phyloP scores from a whole-genome alignment of 805 yeast species.

The Candida dajiaensis region DNA sequence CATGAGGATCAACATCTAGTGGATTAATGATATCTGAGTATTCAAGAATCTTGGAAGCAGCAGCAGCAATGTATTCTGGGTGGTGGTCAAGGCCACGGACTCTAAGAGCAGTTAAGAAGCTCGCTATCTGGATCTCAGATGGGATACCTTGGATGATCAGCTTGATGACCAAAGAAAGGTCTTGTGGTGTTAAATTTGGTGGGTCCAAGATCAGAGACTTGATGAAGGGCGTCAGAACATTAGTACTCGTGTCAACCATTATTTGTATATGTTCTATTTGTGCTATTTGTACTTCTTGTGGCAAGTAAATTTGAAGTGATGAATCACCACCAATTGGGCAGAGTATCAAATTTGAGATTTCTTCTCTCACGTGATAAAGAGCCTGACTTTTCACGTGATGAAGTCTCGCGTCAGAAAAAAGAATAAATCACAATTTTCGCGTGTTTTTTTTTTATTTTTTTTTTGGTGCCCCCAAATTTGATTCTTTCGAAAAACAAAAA shows the following conservation, averaged over 20 bases:
- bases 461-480: no score
- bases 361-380: not conserved
- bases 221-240: conserved; percentile 47
- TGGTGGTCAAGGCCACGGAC: conserved; percentile 71
- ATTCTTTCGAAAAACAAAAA: not conserved
- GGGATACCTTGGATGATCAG: conserved; percentile 56
- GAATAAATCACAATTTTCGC: not conserved
- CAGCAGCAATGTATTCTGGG: conserved; percentile 79
- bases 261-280: not conserved
- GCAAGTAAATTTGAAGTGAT: not conserved
- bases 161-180: conserved; percentile 57
- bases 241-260: not conserved
- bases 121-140: conserved; percentile 63
- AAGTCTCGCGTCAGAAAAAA: not conserved
- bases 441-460: not conserved
- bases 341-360: not conserved
- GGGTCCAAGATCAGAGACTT: conserved; percentile 58
- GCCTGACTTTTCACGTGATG: not conserved
- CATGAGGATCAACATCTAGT: conserved; percentile 37
- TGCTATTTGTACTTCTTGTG: not conserved
- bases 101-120: conserved; percentile 76
- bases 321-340: not conserved
- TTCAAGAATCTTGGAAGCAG: conserved; percentile 68
- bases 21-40: conserved; percentile 53
- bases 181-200: conserved; percentile 55